Evolutionary conservation across 192 early-diverging fungal genomes (phyloP).

Genomic region (Ambispora gerdemannii): DNA sequence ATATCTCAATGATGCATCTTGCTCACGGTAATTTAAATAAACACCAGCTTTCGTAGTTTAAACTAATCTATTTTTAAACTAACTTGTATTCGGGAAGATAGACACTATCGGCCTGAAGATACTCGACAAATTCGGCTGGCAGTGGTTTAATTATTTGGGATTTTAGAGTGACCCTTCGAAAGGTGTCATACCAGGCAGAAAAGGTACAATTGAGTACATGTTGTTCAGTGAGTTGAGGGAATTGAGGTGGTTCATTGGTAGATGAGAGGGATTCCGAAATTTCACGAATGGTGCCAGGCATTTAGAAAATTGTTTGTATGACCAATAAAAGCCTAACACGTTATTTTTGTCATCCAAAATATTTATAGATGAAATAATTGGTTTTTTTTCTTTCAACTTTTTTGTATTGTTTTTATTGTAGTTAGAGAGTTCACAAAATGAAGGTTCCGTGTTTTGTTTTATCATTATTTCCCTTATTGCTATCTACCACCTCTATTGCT

Average conservation of each 20-base stretch:
- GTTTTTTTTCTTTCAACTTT: background rate
- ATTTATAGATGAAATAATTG: too few species aligned
- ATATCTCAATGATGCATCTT: too few species aligned
- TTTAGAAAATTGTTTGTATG: background rate
- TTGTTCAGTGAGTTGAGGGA: constrained; percentile 57
- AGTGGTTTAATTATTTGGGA: constrained; percentile 69
- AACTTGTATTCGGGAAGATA: constrained; percentile 73
- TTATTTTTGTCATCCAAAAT: background rate
- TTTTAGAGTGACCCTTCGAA: constrained; percentile 65
- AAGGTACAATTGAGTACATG: constrained; percentile 73
- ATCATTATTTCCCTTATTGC: background rate
- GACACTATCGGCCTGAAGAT: constrained; percentile 82
- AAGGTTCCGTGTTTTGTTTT: constrained; percentile 4
- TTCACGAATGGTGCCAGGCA: background rate
- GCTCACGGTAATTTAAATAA: too few species aligned
- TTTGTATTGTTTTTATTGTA: background rate
- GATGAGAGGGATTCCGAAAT: too few species aligned
- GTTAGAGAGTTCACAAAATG: background rate
- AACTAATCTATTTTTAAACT: too few species aligned
- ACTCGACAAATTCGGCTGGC: constrained; percentile 74
- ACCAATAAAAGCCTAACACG: background rate
- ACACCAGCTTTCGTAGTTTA: too few species aligned
- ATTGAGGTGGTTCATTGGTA: constrained; percentile 26
- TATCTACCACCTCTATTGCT: constrained; percentile 14
- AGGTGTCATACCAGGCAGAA: constrained; percentile 73